Conservation (phyloP, 1,284 basidiomycete genomes). For the Cutaneotrichosporon curvatum region DNA sequence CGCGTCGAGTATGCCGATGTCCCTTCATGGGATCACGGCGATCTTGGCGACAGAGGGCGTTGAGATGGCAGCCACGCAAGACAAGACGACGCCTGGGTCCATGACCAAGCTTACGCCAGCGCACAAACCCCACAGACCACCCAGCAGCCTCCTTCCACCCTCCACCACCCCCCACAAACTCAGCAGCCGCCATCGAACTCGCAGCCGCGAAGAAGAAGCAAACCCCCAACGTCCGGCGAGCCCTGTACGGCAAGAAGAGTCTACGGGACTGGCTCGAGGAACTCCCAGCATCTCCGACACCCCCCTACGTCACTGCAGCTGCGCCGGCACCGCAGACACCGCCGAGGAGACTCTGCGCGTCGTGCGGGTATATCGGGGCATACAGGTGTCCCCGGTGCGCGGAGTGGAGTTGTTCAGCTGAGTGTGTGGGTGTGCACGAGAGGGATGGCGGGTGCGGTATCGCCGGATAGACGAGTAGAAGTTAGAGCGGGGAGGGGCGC, state of each 20-base stretch:
- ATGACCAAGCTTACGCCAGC: slow-evolving; percentile 25
- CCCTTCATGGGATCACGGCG: not conserved
- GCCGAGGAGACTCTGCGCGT: slow-evolving; percentile 31
- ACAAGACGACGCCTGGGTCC: too few relatives aligned
- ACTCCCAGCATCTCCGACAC: slow-evolving; percentile 27
- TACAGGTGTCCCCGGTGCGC: slow-evolving; percentile 35
- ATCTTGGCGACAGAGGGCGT: too few relatives aligned
- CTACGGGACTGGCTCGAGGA: slow-evolving; percentile 45
- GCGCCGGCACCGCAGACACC: slow-evolving; percentile 28
- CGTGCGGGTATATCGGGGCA: slow-evolving; percentile 37
- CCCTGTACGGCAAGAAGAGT: slow-evolving; percentile 38
- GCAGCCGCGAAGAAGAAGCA: slow-evolving; percentile 39
- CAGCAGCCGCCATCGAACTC: slow-evolving; percentile 1
- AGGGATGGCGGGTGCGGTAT: slow-evolving; percentile 42
- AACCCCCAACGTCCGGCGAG: slow-evolving; percentile 38
- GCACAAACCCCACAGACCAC: slow-evolving; percentile 44
- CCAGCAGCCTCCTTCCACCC: slow-evolving; percentile 37
- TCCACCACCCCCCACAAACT: slow-evolving; percentile 1
- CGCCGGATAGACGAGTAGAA: not conserved
- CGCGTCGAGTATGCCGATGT: too few relatives aligned
- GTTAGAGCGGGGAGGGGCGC: too few relatives aligned
- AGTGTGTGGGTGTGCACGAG: slow-evolving; percentile 32
- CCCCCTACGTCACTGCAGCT: slow-evolving; percentile 32
- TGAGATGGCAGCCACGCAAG: too few relatives aligned
- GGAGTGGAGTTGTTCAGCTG: slow-evolving; percentile 36